These are phyloP conservation scores for Phytophthora melonis DNA, from an alignment of 352 stramenopile genomes.

Conservation along the genomic window DNA sequence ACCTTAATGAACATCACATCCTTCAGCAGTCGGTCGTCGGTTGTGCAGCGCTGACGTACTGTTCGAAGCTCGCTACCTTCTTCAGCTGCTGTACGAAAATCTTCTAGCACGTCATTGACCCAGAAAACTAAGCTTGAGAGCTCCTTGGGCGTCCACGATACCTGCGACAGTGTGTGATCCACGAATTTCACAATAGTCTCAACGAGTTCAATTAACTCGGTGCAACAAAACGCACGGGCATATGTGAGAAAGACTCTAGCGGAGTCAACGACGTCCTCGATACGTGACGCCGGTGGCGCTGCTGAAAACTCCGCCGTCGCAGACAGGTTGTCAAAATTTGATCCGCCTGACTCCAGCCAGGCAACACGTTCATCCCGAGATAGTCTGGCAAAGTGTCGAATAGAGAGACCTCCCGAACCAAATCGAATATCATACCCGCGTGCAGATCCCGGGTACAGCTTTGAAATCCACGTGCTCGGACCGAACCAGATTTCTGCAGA, in stretches of 20 bases:
- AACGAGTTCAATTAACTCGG: too few species aligned
- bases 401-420: slow-evolving; percentile 3
- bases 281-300: not conserved
- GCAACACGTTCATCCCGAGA: not conserved
- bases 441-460: too few species aligned
- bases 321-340: slow-evolving; percentile 17
- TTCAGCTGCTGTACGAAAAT: not conserved
- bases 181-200: not conserved
- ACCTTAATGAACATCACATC: too few species aligned
- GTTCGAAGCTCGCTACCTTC: not conserved
- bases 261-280: slow-evolving; percentile 6
- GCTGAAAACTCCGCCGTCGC: slow-evolving; percentile 9
- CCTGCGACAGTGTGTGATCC: slow-evolving; percentile 2
- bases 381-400: slow-evolving; percentile 2
- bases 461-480: too few species aligned
- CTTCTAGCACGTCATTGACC: not conserved
- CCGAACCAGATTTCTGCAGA: too few species aligned
- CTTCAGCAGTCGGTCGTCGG: too few species aligned
- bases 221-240: not conserved
- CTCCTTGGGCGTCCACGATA: slow-evolving; percentile 7
- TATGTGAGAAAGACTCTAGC: slow-evolving; percentile 10
- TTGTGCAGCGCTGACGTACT: not conserved
- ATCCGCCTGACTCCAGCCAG: not conserved
- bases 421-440: not conserved
- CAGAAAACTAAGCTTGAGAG: not conserved